Evolutionary conservation across 2,329 filamentous ascomycete genomes (phyloP).

Genomic region (Cordyceps cicadae): DNA sequence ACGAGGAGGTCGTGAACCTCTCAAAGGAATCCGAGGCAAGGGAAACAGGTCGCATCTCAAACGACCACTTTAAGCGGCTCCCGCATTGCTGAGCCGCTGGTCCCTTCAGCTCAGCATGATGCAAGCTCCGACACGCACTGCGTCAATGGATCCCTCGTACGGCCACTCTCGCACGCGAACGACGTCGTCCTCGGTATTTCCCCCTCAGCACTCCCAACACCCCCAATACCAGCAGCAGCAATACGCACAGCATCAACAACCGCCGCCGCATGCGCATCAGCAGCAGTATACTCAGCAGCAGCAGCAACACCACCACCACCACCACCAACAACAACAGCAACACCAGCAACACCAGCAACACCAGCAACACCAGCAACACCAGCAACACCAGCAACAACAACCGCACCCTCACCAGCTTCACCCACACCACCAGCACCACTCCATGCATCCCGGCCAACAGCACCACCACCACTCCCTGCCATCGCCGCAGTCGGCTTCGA

Average conservation of each 20-base stretch:
- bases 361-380: slow-evolving; percentile 17
- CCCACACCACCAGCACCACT: slow-evolving; percentile 1
- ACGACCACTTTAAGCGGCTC: background rate
- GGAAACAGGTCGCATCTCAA: background rate
- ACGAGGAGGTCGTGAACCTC: background rate
- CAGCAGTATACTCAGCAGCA: background rate
- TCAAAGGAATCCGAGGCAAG: background rate
- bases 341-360: slow-evolving; percentile 17
- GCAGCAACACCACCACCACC: background rate
- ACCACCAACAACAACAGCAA: slow-evolving; percentile 19
- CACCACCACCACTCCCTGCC: slow-evolving; percentile 23
- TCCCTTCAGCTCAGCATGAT: slow-evolving; percentile 1
- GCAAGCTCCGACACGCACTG: slow-evolving; percentile 17
- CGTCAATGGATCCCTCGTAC: slow-evolving; percentile 32
- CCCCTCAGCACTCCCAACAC: slow-evolving; percentile 15
- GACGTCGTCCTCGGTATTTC: slow-evolving; percentile 48
- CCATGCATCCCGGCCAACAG: slow-evolving; percentile 16
- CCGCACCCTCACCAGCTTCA: background rate
- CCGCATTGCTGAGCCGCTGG: background rate
- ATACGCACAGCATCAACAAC: background rate
- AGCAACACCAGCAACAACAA: slow-evolving; percentile 15
- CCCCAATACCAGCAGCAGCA: background rate
- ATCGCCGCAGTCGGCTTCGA: slow-evolving; percentile 21
- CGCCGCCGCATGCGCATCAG: background rate
- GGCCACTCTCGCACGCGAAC: slow-evolving; percentile 48